Evolutionary conservation across 2,329 filamentous ascomycete genomes (phyloP).

Genomic region (Zasmidium angulare): DNA sequence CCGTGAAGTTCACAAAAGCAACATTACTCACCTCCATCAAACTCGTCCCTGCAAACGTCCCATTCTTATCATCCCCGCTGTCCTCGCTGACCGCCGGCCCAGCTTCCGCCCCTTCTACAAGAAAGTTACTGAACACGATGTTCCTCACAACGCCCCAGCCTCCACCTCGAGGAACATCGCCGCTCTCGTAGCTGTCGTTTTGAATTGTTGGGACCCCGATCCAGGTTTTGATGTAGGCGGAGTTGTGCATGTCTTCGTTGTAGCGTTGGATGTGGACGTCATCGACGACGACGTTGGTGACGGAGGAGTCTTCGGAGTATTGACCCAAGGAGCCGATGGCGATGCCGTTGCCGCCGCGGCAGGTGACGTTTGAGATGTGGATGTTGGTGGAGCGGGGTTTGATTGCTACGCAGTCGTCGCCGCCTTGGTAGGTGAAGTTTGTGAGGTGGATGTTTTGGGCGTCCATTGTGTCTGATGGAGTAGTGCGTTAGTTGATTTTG

Average conservation of each 20-base stretch:
- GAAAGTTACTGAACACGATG: conserved; percentile 53
- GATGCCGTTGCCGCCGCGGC: conserved; percentile 54
- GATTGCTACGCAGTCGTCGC: conserved; percentile 61
- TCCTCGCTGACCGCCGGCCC: conserved; percentile 50
- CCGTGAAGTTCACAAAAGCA: conserved; percentile 54
- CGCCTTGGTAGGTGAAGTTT: conserved; percentile 56
- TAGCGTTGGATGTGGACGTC: conserved; percentile 48
- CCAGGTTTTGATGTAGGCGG: conserved; percentile 59
- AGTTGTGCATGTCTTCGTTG: conserved; percentile 50
- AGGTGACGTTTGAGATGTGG: conserved; percentile 54
- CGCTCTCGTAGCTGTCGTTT: conserved; percentile 50
- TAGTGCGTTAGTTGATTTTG: not conserved
- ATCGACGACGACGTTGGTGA: conserved; percentile 51
- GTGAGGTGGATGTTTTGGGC: conserved; percentile 49
- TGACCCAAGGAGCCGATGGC: conserved; percentile 56
- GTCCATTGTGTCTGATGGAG: conserved; percentile 53
- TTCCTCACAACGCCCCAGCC: conserved; percentile 57
- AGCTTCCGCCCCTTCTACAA: conserved; percentile 45
- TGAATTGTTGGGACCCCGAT: conserved; percentile 51
- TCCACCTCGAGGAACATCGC: conserved; percentile 49
- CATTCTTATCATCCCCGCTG: conserved; percentile 50
- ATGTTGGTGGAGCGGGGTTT: conserved; percentile 65
- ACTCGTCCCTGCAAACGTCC: conserved; percentile 48
- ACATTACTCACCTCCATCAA: conserved; percentile 53
- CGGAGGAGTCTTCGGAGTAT: conserved; percentile 55